Evolutionary conservation across 1,284 basidiomycete genomes (phyloP).

Genomic region (Leccinum ponderosum): DNA sequence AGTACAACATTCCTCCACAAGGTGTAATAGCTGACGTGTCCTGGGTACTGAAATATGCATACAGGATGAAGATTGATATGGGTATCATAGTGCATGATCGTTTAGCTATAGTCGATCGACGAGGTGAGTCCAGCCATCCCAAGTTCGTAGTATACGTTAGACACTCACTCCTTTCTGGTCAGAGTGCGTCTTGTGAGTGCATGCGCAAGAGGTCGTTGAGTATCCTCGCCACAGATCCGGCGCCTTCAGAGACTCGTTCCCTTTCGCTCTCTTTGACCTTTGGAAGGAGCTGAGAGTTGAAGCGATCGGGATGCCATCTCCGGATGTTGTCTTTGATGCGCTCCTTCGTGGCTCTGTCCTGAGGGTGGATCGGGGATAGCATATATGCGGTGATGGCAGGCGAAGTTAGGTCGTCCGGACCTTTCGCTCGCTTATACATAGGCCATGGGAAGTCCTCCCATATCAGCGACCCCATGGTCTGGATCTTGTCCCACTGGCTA

Average conservation of each 20-base stretch:
- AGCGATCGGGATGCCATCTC: constrained; percentile 57
- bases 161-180: constrained; percentile 30
- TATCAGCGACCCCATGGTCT: constrained; percentile 30
- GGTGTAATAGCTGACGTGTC: constrained; percentile 11
- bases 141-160: not conserved
- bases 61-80: constrained; percentile 33
- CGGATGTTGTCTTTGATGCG: constrained; percentile 60
- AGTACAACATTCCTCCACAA: constrained; percentile 22
- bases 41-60: constrained; percentile 29
- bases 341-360: constrained; percentile 55
- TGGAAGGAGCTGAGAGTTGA: constrained; percentile 48
- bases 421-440: constrained; percentile 52
- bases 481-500: constrained; percentile 54
- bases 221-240: constrained; percentile 49
- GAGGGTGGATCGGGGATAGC: constrained; percentile 51
- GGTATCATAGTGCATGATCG: constrained; percentile 22
- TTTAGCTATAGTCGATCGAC: constrained; percentile 10
- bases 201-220: constrained; percentile 54
- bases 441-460: constrained; percentile 77
- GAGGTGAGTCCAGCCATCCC: constrained; percentile 14
- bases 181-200: constrained; percentile 28
- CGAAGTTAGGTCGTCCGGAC: constrained; percentile 59
- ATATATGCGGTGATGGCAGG: constrained; percentile 59
- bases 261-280: constrained; percentile 54
- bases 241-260: constrained; percentile 48